Conservation (phyloP, 805 yeast genomes). For the Barnettozyma californica region DNA sequence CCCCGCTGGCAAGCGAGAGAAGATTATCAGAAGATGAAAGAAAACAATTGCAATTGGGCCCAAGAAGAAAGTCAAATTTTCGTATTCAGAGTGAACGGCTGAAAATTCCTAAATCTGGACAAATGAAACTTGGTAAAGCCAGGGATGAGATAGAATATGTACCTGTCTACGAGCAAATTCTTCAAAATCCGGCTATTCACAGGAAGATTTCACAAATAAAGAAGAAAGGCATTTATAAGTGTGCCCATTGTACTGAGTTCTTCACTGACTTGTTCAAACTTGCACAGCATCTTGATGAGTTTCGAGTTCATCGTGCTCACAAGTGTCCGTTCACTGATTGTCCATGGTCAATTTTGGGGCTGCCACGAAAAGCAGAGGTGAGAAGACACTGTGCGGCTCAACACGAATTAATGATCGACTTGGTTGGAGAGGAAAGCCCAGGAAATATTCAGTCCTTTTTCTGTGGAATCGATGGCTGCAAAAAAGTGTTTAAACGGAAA, state of each 20-base stretch:
- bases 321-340: slow-evolving; percentile 43
- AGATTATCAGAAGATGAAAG: background rate
- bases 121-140: background rate
- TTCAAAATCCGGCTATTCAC: slow-evolving; percentile 25
- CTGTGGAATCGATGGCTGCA: slow-evolving; percentile 36
- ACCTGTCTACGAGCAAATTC: slow-evolving; percentile 23
- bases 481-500: slow-evolving; percentile 43
- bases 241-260: slow-evolving; percentile 40
- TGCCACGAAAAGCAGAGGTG: slow-evolving; percentile 44
- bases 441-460: slow-evolving; percentile 7
- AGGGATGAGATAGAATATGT: background rate
- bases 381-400: slow-evolving; percentile 46
- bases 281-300: slow-evolving; percentile 41
- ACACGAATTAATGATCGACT: slow-evolving; percentile 25
- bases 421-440: background rate
- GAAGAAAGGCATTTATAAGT: slow-evolving; percentile 40
- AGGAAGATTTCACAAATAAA: slow-evolving; percentile 27
- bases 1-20: background rate
- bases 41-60: background rate
- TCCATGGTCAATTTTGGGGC: slow-evolving; percentile 44
- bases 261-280: slow-evolving; percentile 34
- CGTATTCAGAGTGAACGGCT: too few relatives aligned
- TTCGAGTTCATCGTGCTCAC: slow-evolving; percentile 32
- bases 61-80: too few relatives aligned
- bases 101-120: background rate